Base-by-base conservation (phyloP, 2,329 filamentous ascomycete genomes). In the Fusarium brevicatenulatum region DNA sequence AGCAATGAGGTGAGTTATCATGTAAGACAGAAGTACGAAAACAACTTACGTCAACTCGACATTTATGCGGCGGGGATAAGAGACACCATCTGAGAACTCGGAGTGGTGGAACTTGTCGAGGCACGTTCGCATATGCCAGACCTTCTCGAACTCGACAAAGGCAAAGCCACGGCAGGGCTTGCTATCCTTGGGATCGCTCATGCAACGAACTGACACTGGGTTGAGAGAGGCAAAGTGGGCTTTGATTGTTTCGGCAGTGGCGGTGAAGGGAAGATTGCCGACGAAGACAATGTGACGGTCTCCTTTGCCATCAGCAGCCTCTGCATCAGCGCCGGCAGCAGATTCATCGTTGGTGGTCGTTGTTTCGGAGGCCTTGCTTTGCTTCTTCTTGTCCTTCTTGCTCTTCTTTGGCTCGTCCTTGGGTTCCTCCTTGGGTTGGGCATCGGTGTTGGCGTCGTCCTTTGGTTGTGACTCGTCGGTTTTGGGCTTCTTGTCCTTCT, bases 41-140 rank as follows among this genome's bases (percentile, higher is more conserved):
- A 37, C 9, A 42, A 88, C 91, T 82, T 82, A 94, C 88, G 95
- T 97, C 74, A 98, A 84, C 84, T 98, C 95, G 32, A 98, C 93
- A 80, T 97, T 98, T 78, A 98, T 97, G 83, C 91, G 93, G 76
- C 95, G 87, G 57, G 91, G 84, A 21, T 85, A 80, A 46, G 83
- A 85, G 21, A 82, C 70, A 71, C 86, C 84, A 82, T 91, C 86
- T 80, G 86, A 82, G 80, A 98, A 97, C 72, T 88, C 87, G 67
- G 90, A 92, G 84, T 98, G 95, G 83, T 98, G 95, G 83, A 95
- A 95, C 72, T 94, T 90, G 82, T 95, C 93, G 68, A 98, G 87
- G 79, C 94, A 97, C 37, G 94, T 96, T 86, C 97, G 93, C 94
- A 97, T 97, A 80, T 92, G 90, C 82, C 95, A 93, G 83, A 91